phyloP scores from a whole-genome alignment of 805 yeast species.

The Ascoidea asiatica region DNA sequence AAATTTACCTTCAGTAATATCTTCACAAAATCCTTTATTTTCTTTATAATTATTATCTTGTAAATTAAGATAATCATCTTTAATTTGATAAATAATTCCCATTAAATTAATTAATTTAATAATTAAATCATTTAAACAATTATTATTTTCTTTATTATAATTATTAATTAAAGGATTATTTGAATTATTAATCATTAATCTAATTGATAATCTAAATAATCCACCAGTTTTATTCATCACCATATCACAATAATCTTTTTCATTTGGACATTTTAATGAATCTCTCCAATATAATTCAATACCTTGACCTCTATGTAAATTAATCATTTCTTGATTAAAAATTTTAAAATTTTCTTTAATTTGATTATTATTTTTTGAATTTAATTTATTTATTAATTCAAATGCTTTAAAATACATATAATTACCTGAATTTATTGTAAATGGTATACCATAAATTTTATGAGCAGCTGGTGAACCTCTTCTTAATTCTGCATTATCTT shows the following conservation, averaged over 20 bases:
- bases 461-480: constrained; percentile 78
- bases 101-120: constrained; percentile 44
- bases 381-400: constrained; percentile 27
- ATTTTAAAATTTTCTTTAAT: constrained; percentile 27
- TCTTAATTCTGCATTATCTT: constrained; percentile 58
- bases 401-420: constrained; percentile 70
- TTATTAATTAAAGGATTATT: background rate
- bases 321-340: constrained; percentile 60
- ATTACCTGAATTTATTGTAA: constrained; percentile 73
- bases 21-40: constrained; percentile 75
- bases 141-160: constrained; percentile 2
- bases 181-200: constrained; percentile 34
- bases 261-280: constrained; percentile 38
- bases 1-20: constrained; percentile 78
- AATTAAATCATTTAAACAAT: too few relatives aligned
- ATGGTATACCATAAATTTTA: constrained; percentile 59
- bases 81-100: constrained; percentile 77
- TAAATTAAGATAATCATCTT: constrained; percentile 74
- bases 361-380: constrained; percentile 19
- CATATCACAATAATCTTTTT: constrained; percentile 60
- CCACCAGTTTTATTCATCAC: constrained; percentile 88
- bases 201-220: constrained; percentile 59
- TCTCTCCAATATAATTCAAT: constrained; percentile 86
- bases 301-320: constrained; percentile 84
- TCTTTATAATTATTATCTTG: constrained; percentile 33